These are phyloP conservation scores for Chamaecrista fasciculata DNA, from an alignment of 306 rosid genomes.

Conservation along the genomic window DNA sequence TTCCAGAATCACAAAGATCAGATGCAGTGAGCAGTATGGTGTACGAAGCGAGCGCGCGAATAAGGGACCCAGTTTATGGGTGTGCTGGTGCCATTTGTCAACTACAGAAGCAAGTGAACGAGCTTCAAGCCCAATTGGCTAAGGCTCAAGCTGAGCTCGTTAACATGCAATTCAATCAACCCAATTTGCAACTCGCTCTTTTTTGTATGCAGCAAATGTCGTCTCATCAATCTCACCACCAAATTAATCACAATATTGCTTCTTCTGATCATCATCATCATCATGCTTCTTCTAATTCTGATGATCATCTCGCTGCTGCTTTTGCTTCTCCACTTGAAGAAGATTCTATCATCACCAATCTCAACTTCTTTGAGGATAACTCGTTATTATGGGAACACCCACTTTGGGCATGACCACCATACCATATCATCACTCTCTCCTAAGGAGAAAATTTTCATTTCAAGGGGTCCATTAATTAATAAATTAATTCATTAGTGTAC, in stretches of 20 bases:
- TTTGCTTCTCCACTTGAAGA: too few species aligned
- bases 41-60: conserved; percentile 84
- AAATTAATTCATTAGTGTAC: too few species aligned
- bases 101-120: conserved; percentile 79
- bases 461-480: conserved; percentile 20
- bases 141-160: conserved; percentile 80
- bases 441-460: conserved; percentile 54
- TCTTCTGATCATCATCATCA: too few species aligned
- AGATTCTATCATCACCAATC: conserved; percentile 21
- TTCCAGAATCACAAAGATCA: conserved; percentile 81
- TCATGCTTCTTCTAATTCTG: too few species aligned
- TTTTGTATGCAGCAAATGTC: conserved; percentile 86
- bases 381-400: conserved; percentile 76
- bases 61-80: conserved; percentile 89
- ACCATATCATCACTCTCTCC: conserved; percentile 42
- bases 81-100: conserved; percentile 91
- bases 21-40: conserved; percentile 98
- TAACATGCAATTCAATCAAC: conserved; percentile 80
- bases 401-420: conserved; percentile 57
- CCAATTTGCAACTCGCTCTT: conserved; percentile 72
- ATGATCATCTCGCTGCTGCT: too few species aligned
- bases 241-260: too few species aligned
- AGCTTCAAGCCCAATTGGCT: conserved; percentile 84
- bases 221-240: too few species aligned
- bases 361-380: conserved; percentile 52